phyloP scores from a whole-genome alignment of 495 filamentous ascomycete species.

The Penicillium turbatum region DNA sequence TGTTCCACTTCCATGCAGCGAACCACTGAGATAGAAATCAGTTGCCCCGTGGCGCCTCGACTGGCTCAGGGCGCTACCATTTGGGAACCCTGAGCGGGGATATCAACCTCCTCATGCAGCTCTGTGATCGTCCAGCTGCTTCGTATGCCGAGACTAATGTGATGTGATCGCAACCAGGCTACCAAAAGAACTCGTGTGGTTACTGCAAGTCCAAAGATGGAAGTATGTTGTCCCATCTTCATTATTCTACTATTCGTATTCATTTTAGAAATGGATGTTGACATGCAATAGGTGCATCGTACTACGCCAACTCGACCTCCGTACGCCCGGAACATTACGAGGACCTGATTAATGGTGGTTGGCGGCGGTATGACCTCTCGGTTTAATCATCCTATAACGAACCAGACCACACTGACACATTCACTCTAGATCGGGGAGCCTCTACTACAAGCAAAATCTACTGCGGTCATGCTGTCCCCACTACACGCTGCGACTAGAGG shows the following conservation, averaged over 20 bases:
- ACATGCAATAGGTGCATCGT: constrained; percentile 65
- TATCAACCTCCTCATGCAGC: constrained; percentile 6
- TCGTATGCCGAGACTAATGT: constrained; percentile 12
- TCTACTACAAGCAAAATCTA: constrained; percentile 91
- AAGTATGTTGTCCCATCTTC: constrained; percentile 38
- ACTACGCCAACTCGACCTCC: constrained; percentile 68
- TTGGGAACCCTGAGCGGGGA: constrained; percentile 9
- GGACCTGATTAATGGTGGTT: constrained; percentile 76
- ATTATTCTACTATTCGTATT: constrained; percentile 1
- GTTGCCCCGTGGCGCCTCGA: constrained; percentile 40
- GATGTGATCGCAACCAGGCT: constrained; percentile 33
- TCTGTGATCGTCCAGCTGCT: background rate
- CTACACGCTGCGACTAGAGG: constrained; percentile 85
- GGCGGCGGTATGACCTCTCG: constrained; percentile 63
- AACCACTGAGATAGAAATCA: constrained; percentile 37
- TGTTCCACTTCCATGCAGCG: constrained; percentile 26
- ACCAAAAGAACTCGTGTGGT: constrained; percentile 50
- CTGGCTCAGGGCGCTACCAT: constrained; percentile 28
- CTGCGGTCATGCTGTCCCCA: constrained; percentile 86
- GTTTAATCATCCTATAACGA: background rate
- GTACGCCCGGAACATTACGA: constrained; percentile 75
- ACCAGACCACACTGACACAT: constrained; percentile 16
- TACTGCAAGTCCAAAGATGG: constrained; percentile 53
- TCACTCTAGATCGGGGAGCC: constrained; percentile 56
- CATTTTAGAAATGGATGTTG: constrained; percentile 11